These are phyloP conservation scores for Auriscalpium microsporum DNA, from an alignment of 768 basidiomycete species.

Conservation along the genomic window DNA sequence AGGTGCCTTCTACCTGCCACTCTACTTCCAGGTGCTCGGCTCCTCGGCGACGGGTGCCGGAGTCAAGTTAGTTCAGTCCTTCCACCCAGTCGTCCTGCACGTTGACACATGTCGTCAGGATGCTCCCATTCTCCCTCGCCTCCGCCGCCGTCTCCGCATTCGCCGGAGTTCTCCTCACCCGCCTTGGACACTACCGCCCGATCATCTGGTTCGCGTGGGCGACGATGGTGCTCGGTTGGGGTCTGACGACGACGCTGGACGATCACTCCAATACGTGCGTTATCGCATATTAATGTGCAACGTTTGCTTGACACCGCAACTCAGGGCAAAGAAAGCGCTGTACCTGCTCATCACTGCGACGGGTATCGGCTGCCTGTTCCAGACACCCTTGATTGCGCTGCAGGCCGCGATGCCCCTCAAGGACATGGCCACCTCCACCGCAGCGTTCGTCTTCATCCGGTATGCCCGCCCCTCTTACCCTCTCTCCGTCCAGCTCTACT, in stretches of 20 bases:
- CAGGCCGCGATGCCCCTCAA: constrained; percentile 84
- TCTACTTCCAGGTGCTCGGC: constrained; percentile 75
- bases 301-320: constrained; percentile 1
- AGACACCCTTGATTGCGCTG: constrained; percentile 62
- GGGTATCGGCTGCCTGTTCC: constrained; percentile 61
- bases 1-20: constrained; percentile 61
- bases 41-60: constrained; percentile 65
- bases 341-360: constrained; percentile 60
- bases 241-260: constrained; percentile 65
- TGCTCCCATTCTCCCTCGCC: constrained; percentile 68
- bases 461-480: constrained; percentile 17
- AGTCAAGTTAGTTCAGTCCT: constrained; percentile 41
- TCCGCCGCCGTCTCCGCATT: constrained; percentile 42
- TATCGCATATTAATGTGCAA: too few species aligned
- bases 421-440: constrained; percentile 79
- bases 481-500: constrained; percentile 1
- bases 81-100: background rate
- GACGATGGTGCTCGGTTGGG: constrained; percentile 54
- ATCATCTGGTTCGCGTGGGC: constrained; percentile 57
- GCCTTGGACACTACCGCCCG: constrained; percentile 48
- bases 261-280: constrained; percentile 42
- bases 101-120: constrained; percentile 31
- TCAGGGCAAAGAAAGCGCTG: constrained; percentile 54
- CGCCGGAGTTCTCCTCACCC: constrained; percentile 50
- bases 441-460: constrained; percentile 64